These are phyloP conservation scores for Russula ochroleuca DNA, from an alignment of 768 basidiomycete species.

Conservation along the genomic window DNA sequence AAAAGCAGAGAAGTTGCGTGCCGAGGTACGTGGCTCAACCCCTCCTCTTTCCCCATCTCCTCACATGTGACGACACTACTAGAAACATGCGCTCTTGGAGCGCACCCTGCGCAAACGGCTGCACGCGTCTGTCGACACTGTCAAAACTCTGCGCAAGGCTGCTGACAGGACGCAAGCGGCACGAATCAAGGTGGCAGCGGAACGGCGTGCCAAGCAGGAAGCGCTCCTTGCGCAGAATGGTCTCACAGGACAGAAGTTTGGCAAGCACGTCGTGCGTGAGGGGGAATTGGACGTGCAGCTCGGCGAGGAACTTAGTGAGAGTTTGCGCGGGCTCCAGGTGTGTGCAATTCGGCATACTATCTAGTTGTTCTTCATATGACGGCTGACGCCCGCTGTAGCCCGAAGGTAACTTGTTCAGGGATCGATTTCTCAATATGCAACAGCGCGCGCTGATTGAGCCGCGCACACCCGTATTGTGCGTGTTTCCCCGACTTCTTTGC, in stretches of 20 bases:
- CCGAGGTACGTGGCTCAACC: constrained; percentile 48
- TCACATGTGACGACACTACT: constrained; percentile 29
- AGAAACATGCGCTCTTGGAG: constrained; percentile 65
- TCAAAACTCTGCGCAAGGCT: constrained; percentile 48
- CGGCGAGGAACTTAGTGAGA: constrained; percentile 86
- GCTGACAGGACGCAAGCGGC: constrained; percentile 37
- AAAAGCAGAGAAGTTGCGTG: constrained; percentile 58
- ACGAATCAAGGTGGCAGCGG: constrained; percentile 38
- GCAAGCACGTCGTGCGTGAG: constrained; percentile 72
- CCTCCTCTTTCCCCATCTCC: neutral
- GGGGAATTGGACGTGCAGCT: constrained; percentile 78
- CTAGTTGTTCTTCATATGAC: neutral
- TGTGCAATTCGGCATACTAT: constrained; percentile 27
- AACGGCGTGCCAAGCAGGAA: constrained; percentile 42
- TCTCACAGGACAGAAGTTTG: constrained; percentile 68
- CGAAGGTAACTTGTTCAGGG: constrained; percentile 89
- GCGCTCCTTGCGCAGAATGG: constrained; percentile 57
- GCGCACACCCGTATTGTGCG: constrained; percentile 70
- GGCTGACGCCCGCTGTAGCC: constrained; percentile 46
- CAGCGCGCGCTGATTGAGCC: constrained; percentile 86
- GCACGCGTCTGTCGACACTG: constrained; percentile 52
- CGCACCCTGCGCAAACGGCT: constrained; percentile 57
- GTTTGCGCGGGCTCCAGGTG: constrained; percentile 77
- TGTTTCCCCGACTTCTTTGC: constrained; percentile 21
- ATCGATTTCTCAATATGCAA: constrained; percentile 83